These are phyloP conservation scores for Pneumocystis jirovecii DNA, from an alignment of 1,139 yeast species.

Conservation along the genomic window DNA sequence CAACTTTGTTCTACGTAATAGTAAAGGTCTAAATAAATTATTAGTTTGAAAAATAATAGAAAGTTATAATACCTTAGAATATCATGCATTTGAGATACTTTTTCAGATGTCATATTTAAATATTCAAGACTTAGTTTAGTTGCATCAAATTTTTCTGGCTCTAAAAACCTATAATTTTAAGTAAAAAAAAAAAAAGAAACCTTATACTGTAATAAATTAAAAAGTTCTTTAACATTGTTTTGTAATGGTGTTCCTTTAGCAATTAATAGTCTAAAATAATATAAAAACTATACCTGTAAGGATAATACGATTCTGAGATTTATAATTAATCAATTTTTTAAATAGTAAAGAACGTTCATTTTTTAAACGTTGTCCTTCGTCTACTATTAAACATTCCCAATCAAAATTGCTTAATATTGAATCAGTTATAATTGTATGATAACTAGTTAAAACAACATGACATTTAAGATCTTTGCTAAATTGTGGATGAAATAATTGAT, in stretches of 20 bases:
- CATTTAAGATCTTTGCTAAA: slow-evolving; percentile 42
- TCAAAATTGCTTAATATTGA: slow-evolving; percentile 49
- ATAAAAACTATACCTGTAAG: slow-evolving; percentile 40
- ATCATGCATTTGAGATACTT: slow-evolving; percentile 12
- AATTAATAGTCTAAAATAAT: background rate
- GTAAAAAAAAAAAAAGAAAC: background rate
- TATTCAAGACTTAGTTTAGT: slow-evolving; percentile 7
- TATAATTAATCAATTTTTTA: slow-evolving; percentile 55
- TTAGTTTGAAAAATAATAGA: background rate
- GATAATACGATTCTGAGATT: slow-evolving; percentile 60
- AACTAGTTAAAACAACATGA: slow-evolving; percentile 64
- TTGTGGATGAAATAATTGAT: background rate
- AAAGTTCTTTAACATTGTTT: slow-evolving; percentile 66
- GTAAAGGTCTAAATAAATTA: slow-evolving; percentile 11
- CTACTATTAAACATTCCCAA: slow-evolving; percentile 80
- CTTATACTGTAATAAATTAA: slow-evolving; percentile 15
- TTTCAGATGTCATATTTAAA: slow-evolving; percentile 9
- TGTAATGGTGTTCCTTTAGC: slow-evolving; percentile 50
- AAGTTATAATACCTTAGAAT: background rate
- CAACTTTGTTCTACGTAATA: slow-evolving; percentile 15
- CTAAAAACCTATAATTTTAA: slow-evolving; percentile 8
- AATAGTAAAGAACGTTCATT: slow-evolving; percentile 64
- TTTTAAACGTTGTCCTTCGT: slow-evolving; percentile 83
- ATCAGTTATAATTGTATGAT: slow-evolving; percentile 65
- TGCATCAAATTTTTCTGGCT: slow-evolving; percentile 13